A percentile compares a stretch with the other conserved stretches of the same genome.
Evolutionary conservation across 2,329 filamentous ascomycete genomes (phyloP).

Genomic region (Talaromyces verruculosus): DNA sequence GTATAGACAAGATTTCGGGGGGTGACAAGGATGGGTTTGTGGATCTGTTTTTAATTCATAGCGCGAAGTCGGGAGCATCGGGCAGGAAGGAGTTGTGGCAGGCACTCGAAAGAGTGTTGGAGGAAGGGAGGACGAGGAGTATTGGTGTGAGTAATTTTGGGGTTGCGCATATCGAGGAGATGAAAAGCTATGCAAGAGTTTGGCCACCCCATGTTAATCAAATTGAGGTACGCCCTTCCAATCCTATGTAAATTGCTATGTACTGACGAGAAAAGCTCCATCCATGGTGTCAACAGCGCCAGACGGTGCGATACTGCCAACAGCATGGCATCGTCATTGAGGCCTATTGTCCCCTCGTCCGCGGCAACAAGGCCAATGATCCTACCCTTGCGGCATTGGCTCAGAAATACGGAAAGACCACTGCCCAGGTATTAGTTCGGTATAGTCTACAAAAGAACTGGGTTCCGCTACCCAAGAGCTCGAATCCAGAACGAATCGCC

Average conservation of each 20-base stretch:
- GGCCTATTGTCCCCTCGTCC: conserved; percentile 57
- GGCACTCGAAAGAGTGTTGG: conserved; percentile 62
- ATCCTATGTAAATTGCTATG: too few relatives aligned
- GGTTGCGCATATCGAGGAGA: conserved; percentile 65
- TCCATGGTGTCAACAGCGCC: conserved; percentile 68
- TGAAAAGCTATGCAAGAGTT: conserved; percentile 63
- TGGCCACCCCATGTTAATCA: conserved; percentile 74
- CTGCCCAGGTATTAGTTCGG: conserved; percentile 74
- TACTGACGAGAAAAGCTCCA: conserved; percentile 55
- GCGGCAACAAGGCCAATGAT: conserved; percentile 71
- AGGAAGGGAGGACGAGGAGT: conserved; percentile 60
- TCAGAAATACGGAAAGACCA: conserved; percentile 69
- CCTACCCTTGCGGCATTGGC: conserved; percentile 63
- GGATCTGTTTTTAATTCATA: conserved; percentile 71
- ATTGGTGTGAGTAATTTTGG: conserved; percentile 76
- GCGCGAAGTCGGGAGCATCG: conserved; percentile 55
- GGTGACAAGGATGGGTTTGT: conserved; percentile 58
- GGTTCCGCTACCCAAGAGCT: conserved; percentile 72
- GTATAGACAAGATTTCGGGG: conserved; percentile 62
- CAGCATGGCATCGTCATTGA: conserved; percentile 54
- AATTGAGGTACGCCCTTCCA: conserved; percentile 57
- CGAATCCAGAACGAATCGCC: conserved; percentile 64
- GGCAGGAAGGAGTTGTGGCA: conserved; percentile 64
- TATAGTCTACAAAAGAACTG: conserved; percentile 80
- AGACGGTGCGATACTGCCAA: conserved; percentile 57